Conservation (phyloP, 768 basidiomycete species). For the Myochromella boudieri region DNA sequence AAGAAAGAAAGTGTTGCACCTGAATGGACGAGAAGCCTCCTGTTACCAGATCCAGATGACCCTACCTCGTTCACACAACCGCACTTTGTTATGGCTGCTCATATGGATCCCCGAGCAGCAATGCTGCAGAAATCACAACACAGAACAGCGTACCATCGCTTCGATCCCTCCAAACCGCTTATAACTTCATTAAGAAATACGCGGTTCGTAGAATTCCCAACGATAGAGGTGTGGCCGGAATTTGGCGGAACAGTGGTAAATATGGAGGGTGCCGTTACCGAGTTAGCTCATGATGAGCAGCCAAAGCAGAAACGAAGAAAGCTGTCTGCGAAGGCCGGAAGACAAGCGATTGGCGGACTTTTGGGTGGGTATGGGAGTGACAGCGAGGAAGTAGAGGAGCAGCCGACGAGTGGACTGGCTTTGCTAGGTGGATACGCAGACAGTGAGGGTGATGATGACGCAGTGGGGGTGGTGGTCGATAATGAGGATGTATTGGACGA, state of each 20-base stretch:
- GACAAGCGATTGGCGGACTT: conserved; percentile 55
- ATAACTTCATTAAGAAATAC: conserved; percentile 50
- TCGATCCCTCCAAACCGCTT: conserved; percentile 54
- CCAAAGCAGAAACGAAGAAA: conserved; percentile 54
- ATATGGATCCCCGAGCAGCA: conserved; percentile 33
- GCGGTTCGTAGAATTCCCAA: conserved; percentile 82
- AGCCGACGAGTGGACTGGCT: conserved; percentile 32
- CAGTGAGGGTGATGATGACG: conserved; percentile 40
- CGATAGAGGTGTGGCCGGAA: conserved; percentile 74
- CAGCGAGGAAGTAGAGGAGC: conserved; percentile 31
- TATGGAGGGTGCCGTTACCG: conserved; percentile 42
- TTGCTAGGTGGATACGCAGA: conserved; percentile 43
- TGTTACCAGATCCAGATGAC: conserved; percentile 53
- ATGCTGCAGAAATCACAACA: conserved; percentile 17
- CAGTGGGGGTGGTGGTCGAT: conserved; percentile 31
- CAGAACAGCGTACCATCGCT: conserved; percentile 49
- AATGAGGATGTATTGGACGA: conserved; percentile 28
- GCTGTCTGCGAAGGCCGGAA: conserved; percentile 50
- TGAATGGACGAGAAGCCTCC: conserved; percentile 55
- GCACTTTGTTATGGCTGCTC: conserved; percentile 59
- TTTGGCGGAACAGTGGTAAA: conserved; percentile 66
- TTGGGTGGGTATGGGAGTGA: conserved; percentile 62
- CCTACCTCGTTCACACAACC: conserved; percentile 56
- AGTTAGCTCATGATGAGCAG: conserved; percentile 29
- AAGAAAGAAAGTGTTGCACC: conserved; percentile 43